Evolutionary conservation across 1,284 basidiomycete genomes (phyloP), one percentile per base, ranked within the genome.

Genomic region (Bondarzewia mesenterica): DNA sequence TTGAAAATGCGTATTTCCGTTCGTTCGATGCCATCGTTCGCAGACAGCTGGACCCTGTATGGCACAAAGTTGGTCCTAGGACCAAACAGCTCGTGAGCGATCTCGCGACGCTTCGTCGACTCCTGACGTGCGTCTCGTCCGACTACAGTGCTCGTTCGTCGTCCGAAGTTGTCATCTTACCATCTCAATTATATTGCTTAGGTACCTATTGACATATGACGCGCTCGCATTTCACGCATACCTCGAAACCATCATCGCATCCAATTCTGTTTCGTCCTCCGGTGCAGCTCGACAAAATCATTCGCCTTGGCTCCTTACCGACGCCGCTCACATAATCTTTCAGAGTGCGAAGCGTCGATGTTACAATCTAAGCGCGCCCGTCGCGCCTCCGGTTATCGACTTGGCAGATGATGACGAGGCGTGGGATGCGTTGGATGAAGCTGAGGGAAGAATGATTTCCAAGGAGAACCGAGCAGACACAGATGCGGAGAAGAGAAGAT

Each of bases 1-100:
- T 98, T 42, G 91, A 97, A 59, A 95, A 91, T 57, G 91, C 93
- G 0, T 93, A 99, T 58, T 98, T 98, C 66, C 80, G 85, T 25
- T 92, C 89, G 1, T 99, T 99, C 61, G 95, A 99, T 60, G 73
- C 82, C 20, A 77, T 96, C 46, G 93, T 98, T 1, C 80, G 94
- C 7, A 79, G 84, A 39, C 90, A 93, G 58, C 79, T 99, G 4
- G 90, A 96, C 62, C 80, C 93, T 0, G 86, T 97, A 4, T 99
- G 96, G 96, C 93, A 99, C 65, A 90, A 92, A 64, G 91, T 97
- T 22, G 91, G 93, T 1, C 82, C 89, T 3, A 86, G 82, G 57
- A 99, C 93, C 1, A 93, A 93, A 59, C 89, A 93, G 53, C 80
- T 98, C 10, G 93, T 98, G 5, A 79, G 77, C 44, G 95, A 99